Conservation (phyloP, 2,329 filamentous ascomycete species). For the Pseudodiploospora longispora region DNA sequence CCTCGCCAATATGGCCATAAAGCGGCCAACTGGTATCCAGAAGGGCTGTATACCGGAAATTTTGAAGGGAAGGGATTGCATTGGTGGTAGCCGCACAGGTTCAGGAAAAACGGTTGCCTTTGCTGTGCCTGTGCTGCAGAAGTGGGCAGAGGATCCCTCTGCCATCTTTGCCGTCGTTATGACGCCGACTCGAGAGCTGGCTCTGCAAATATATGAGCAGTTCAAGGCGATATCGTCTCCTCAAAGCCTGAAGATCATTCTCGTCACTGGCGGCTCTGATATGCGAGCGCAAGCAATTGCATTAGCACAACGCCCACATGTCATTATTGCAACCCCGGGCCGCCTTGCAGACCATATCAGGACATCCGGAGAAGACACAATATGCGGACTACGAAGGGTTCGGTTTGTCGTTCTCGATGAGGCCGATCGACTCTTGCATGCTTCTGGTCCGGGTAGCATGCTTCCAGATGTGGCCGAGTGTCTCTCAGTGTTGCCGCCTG, state of each 20-base stretch:
- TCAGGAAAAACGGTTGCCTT: constrained; percentile 98
- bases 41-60: constrained; percentile 90
- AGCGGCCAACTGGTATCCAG: constrained; percentile 84
- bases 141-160: constrained; percentile 85
- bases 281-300: constrained; percentile 87
- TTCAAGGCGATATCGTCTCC: constrained; percentile 86
- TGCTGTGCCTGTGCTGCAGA: constrained; percentile 86
- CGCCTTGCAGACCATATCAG: constrained; percentile 89
- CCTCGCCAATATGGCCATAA: constrained; percentile 69
- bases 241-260: constrained; percentile 75
- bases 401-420: constrained; percentile 90
- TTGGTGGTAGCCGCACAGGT: constrained; percentile 88
- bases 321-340: constrained; percentile 91
- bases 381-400: constrained; percentile 69
- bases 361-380: constrained; percentile 84
- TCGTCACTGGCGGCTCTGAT: constrained; percentile 89
- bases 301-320: constrained; percentile 72
- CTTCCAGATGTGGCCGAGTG: constrained; percentile 90
- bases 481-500: constrained; percentile 69
- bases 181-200: constrained; percentile 85
- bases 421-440: constrained; percentile 78
- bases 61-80: constrained; percentile 82
- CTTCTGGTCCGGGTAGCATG: constrained; percentile 73
- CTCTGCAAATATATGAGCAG: constrained; percentile 93
- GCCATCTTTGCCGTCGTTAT: constrained; percentile 86